Evolutionary conservation across 768 basidiomycete species (phyloP).

Genomic region (Hirschioporus abietinus): DNA sequence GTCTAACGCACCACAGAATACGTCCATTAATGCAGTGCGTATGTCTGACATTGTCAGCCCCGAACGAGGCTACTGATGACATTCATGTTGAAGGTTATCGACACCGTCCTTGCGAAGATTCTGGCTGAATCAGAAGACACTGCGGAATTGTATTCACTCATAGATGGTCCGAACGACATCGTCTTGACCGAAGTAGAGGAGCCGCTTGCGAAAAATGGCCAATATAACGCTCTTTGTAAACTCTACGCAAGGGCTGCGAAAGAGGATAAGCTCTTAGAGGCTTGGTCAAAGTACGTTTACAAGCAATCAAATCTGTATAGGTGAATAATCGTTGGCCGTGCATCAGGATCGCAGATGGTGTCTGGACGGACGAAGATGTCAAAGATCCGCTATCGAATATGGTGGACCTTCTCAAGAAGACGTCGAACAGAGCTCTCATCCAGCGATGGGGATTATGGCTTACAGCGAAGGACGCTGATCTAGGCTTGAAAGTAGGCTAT

Average conservation of each 20-base stretch:
- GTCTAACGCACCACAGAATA: background rate
- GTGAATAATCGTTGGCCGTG: conserved; percentile 4
- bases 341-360: conserved; percentile 58
- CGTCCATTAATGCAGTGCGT: background rate
- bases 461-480: conserved; percentile 58
- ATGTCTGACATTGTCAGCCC: background rate
- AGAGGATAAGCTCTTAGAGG: conserved; percentile 56
- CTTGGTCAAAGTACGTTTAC: conserved; percentile 60
- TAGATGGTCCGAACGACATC: conserved; percentile 48
- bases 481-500: conserved; percentile 58
- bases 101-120: conserved; percentile 75
- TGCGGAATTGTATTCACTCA: conserved; percentile 53
- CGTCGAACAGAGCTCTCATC: conserved; percentile 54
- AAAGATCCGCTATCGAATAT: conserved; percentile 59
- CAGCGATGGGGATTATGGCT: conserved; percentile 84
- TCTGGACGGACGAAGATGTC: conserved; percentile 58
- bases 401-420: conserved; percentile 48
- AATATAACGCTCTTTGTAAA: conserved; percentile 56
- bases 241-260: conserved; percentile 55
- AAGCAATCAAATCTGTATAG: background rate
- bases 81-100: conserved; percentile 54
- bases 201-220: conserved; percentile 42
- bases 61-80: background rate
- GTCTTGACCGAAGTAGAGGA: conserved; percentile 60
- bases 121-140: conserved; percentile 58